Conservation (phyloP, 2,329 filamentous ascomycete genomes). For the Passalora sequoiae region DNA sequence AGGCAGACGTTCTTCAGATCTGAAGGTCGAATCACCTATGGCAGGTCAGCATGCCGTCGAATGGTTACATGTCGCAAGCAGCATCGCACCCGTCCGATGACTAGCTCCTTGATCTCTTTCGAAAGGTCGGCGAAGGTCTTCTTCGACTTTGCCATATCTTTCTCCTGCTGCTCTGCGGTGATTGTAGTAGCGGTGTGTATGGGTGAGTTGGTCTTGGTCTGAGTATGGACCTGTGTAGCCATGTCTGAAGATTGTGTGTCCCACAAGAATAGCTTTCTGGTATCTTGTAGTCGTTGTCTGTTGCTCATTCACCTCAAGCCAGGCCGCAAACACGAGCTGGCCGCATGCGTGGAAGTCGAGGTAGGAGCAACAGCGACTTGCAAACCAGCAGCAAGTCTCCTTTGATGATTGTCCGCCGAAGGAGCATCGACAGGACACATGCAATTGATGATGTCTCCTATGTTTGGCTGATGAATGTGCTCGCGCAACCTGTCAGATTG, state of each 20-base stretch:
- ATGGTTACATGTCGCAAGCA: neutral
- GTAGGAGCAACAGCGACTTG: conserved; percentile 7
- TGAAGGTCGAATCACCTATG: conserved; percentile 42
- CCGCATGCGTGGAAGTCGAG: conserved; percentile 9
- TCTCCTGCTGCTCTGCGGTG: neutral
- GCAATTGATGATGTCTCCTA: neutral
- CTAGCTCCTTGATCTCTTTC: conserved; percentile 24
- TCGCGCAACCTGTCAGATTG: neutral
- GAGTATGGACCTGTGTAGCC: conserved; percentile 19
- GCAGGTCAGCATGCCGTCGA: conserved; percentile 5
- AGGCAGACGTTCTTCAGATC: conserved; percentile 47
- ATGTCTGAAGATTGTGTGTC: conserved; percentile 6
- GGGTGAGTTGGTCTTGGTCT: conserved; percentile 13
- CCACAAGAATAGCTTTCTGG: neutral
- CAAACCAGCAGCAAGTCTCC: conserved; percentile 7
- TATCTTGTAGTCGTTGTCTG: neutral
- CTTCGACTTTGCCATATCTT: conserved; percentile 7
- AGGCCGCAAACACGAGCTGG: neutral
- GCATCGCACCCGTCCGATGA: conserved; percentile 24
- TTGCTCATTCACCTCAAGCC: neutral
- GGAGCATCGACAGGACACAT: conserved; percentile 1
- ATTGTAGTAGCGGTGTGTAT: conserved; percentile 3
- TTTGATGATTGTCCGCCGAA: neutral
- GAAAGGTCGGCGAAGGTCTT: conserved; percentile 20
- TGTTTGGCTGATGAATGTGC: neutral